Conservation (phyloP, 1,284 basidiomycete genomes). For the Xerocomus amazonicus region DNA sequence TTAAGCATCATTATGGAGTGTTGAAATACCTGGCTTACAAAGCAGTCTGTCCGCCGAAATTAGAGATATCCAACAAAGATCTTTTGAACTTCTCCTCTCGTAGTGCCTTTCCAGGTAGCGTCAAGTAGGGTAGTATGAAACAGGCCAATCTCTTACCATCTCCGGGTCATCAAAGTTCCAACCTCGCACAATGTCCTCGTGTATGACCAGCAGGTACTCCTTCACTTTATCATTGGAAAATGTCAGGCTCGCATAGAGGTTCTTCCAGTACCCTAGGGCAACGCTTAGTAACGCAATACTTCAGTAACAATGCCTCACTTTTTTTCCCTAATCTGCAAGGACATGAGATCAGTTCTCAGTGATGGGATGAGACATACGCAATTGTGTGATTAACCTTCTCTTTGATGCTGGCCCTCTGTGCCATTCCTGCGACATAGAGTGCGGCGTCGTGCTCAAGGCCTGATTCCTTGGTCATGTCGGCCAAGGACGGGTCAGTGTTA, state of each 20-base stretch:
- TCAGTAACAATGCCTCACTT: background rate
- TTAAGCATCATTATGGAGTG: background rate
- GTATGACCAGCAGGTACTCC: background rate
- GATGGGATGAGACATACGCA: background rate
- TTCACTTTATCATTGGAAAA: background rate
- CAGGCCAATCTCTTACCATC: background rate
- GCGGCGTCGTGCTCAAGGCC: background rate
- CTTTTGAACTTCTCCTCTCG: background rate
- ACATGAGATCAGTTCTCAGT: background rate
- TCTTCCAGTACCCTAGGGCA: background rate
- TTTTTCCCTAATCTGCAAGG: background rate
- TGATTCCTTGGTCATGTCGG: background rate
- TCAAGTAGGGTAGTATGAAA: background rate
- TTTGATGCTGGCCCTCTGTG: background rate
- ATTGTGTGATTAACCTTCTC: background rate
- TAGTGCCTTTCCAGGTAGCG: background rate
- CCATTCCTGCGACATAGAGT: background rate
- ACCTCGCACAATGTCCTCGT: background rate
- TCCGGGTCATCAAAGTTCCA: constrained; percentile 3
- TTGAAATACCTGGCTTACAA: background rate
- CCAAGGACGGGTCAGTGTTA: background rate
- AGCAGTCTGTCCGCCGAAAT: background rate
- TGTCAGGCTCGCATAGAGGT: background rate
- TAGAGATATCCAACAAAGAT: background rate
- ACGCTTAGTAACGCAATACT: background rate